Base-by-base conservation (phyloP, 2,329 filamentous ascomycete species). In the Xenoacremonium recifei region DNA sequence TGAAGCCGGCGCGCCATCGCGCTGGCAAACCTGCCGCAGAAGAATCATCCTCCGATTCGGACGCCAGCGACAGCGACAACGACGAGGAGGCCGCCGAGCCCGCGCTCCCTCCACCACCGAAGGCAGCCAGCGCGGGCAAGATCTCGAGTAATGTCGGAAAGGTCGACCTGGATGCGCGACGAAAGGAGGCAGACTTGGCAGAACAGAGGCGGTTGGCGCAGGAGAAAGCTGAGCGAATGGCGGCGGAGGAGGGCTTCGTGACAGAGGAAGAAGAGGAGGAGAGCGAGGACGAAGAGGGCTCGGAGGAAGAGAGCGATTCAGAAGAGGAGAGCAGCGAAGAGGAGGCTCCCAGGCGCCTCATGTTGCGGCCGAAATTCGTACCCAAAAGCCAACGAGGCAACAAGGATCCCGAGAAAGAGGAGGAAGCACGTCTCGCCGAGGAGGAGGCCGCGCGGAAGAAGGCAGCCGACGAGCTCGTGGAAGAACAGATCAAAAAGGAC, bases 401-500 rank as follows among this genome's bases (percentile, higher is more conserved):
- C 16, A 55, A 59, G 25, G 54, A 59, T 45, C 54, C 50, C 17
- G 60, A 55, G 29, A 54, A 60, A 37, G 48, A 71, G 55, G 55
- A 62, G 32, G 65, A 70, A 35, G 64, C 57, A 6, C 57, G 58
- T 4, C 61, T 59, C 2, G 48, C 55, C 3, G 77, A 73, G 3
- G 79, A 79, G 35, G 82, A 84, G 44, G 82, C 77, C 42, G 81
- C 75, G 2, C 77, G 80, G 25, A 82, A 80, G 48, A 83, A 85
- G 61, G 84, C 85, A 29, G 80, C 86, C 11, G 85, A 96, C 62
- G 83, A 80, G 42, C 71, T 97, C 9, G 82, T 99, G 12, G 89
- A 96, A 61, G 89, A 91, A 54, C 90, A 97, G 61, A 82, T 97
- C 32, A 84, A 87, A 57, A 88, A 87, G 52, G 86, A 92, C 56